Evolutionary conservation across 305 asterid species (phyloP).

Genomic region (Fraxinus nigra): DNA sequence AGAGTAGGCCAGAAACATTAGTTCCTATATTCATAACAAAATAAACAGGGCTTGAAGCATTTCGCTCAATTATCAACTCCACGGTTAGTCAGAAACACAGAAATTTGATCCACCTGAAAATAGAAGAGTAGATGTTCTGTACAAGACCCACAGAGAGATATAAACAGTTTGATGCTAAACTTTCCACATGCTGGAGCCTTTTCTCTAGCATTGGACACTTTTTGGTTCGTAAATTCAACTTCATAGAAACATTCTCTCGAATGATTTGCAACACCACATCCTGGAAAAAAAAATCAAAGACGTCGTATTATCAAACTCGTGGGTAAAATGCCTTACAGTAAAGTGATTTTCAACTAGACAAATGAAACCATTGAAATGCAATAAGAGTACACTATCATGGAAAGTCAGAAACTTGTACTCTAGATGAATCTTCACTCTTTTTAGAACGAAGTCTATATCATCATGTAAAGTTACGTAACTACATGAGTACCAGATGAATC

Average conservation of each 20-base stretch:
- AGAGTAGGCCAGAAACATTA: constrained; percentile 23
- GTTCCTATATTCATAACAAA: background rate
- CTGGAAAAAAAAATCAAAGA: constrained; percentile 29
- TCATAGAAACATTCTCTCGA: background rate
- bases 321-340: background rate
- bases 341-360: background rate
- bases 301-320: background rate
- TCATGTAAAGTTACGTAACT: background rate
- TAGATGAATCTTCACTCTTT: background rate
- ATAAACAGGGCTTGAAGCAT: constrained; percentile 21
- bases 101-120: constrained; percentile 25
- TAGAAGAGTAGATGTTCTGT: constrained; percentile 25
- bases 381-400: background rate
- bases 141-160: constrained; percentile 19
- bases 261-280: constrained; percentile 23
- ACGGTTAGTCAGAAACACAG: constrained; percentile 8
- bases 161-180: constrained; percentile 1
- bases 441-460: background rate
- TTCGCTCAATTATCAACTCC: constrained; percentile 6
- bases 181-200: constrained; percentile 14
- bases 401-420: background rate
- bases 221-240: background rate
- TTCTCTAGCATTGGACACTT: constrained; percentile 5
- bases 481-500: background rate
- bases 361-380: background rate